Base-by-base conservation (phyloP, 164 flowering plant species). In the Magnolia changhungtana region DNA sequence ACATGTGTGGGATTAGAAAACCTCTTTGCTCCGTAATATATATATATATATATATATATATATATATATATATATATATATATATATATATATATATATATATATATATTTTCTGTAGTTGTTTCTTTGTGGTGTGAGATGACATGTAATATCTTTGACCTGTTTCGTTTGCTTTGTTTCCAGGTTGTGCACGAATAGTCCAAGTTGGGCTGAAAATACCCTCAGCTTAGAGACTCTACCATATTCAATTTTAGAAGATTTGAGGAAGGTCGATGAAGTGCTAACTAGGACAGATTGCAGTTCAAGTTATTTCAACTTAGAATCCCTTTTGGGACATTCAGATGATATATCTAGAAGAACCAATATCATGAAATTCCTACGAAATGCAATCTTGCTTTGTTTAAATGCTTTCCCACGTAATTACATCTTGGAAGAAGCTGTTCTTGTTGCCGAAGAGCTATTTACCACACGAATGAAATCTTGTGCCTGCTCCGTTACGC, bases 361-460 rank as follows among this genome's bases (percentile, higher is more conserved):
- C 61, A 83, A 77, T 65, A 85, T 90, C 87, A 90, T 92, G 94
- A 90, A 82, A 73, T 96, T 94, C 88, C 85, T 96, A 75, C 92
- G 95, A 13, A 89, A 94, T 86, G 91, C 97, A 20, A 81, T 80
- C 67, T 86, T 90, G 73, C 94, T 91, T 74, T 90, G 88, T 79
- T 77, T 94, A 63, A 85, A 84, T 77, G 90, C 74, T 59, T 94
- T 96, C 80, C 97, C 99, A 6, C 91, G 90, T 59, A 92, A 94
- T 71, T 76, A 89, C 77, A 71, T 86, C 45, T 71, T 96, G 82
- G 89, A 94, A 83, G 95, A 90, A 89, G 97, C 97, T 74, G 88
- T 82, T 75, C 92, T 96, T 81, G 81, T 85, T 80, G 92, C 92
- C 73, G 97, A 96, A 79, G 98, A 92, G 81, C 81, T 91, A 24